phyloP scores from a whole-genome alignment of 805 yeast genomes.

The Komagataella populi region DNA sequence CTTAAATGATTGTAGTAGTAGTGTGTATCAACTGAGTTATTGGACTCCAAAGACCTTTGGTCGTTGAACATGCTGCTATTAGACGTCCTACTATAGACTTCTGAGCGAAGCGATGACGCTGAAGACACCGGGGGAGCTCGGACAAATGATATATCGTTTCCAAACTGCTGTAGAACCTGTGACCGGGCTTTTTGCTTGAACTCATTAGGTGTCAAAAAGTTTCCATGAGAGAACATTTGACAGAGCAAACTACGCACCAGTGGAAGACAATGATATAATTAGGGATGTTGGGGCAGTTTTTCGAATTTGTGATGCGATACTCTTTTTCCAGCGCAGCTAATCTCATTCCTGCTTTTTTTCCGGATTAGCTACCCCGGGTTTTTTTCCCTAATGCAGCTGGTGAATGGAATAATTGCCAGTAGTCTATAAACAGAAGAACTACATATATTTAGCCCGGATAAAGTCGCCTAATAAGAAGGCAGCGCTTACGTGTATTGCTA shows the following conservation, averaged over 20 bases:
- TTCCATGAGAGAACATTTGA: neutral
- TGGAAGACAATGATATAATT: no score
- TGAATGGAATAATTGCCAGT: neutral
- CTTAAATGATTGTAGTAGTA: neutral
- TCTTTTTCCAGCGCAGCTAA: neutral
- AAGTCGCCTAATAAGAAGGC: no score
- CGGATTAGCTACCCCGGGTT: neutral
- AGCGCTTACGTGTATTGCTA: no score
- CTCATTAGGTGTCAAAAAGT: neutral
- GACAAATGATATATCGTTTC: neutral
- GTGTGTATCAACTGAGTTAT: neutral
- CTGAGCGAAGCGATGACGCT: neutral
- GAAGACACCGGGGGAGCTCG: neutral
- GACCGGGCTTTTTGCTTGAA: neutral
- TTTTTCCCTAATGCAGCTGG: neutral
- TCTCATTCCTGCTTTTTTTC: neutral
- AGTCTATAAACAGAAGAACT: neutral
- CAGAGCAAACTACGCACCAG: neutral
- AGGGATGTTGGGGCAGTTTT: neutral
- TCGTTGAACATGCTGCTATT: neutral
- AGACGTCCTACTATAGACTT: neutral
- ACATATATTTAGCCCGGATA: no score
- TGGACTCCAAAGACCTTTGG: neutral
- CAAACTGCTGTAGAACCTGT: neutral
- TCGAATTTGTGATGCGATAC: neutral